These are phyloP conservation scores for Phytophthora podocarpi DNA, from an alignment of 352 stramenopile species.

Conservation along the genomic window DNA sequence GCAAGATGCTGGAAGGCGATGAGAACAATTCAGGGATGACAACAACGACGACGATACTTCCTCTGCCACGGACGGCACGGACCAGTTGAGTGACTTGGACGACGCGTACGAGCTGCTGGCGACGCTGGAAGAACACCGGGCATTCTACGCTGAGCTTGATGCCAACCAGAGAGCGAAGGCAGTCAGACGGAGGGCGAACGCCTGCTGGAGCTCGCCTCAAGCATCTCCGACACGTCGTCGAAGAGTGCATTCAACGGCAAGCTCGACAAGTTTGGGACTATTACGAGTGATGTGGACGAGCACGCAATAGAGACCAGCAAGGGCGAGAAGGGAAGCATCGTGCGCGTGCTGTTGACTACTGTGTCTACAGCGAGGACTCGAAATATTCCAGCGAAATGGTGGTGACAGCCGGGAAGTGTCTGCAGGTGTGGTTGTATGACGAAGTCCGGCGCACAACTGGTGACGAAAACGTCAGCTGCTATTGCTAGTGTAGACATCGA, in stretches of 20 bases:
- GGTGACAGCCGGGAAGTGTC: slow-evolving; percentile 58
- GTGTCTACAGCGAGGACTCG: slow-evolving; percentile 74
- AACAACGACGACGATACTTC: slow-evolving; percentile 34
- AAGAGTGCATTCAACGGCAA: slow-evolving; percentile 62
- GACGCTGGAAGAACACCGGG: slow-evolving; percentile 35
- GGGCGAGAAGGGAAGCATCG: slow-evolving; percentile 50
- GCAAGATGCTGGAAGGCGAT: slow-evolving; percentile 7
- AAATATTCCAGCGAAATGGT: slow-evolving; percentile 74
- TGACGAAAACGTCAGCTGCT: no score
- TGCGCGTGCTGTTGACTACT: slow-evolving; percentile 74
- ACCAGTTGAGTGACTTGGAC: slow-evolving; percentile 46
- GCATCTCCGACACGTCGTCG: slow-evolving; percentile 42
- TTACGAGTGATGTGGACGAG: slow-evolving; percentile 54
- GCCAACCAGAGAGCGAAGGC: slow-evolving; percentile 11
- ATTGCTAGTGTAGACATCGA: no score
- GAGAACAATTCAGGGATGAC: slow-evolving; percentile 19
- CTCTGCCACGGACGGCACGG: slow-evolving; percentile 39
- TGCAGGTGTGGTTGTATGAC: slow-evolving; percentile 67
- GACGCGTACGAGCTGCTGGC: slow-evolving; percentile 45
- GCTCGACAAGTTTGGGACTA: slow-evolving; percentile 52
- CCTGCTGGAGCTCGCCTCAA: slow-evolving; percentile 41
- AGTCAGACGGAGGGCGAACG: slow-evolving; percentile 33
- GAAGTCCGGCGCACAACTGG: no score
- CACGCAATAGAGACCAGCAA: slow-evolving; percentile 35
- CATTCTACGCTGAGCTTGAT: slow-evolving; percentile 39